Evolutionary conservation across 768 basidiomycete genomes (phyloP).

Genomic region (Leucosporidium creatinivorum): DNA sequence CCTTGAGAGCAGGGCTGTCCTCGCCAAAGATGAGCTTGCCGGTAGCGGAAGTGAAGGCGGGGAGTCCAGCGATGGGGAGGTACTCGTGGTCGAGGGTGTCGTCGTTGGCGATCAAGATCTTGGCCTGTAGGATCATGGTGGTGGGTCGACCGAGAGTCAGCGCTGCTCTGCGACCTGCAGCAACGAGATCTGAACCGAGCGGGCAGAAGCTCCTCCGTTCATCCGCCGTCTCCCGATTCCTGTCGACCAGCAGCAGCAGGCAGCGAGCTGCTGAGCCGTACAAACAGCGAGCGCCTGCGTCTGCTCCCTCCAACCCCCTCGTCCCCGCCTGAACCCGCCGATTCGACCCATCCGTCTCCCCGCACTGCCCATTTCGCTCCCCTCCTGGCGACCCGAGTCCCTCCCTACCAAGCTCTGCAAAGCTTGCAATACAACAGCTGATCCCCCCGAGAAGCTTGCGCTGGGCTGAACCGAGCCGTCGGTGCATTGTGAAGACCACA

Average conservation of each 20-base stretch:
- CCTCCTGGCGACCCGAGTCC: too few species aligned
- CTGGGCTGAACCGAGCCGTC: too few species aligned
- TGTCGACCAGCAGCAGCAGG: background rate
- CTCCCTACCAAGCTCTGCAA: too few species aligned
- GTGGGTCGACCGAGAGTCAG: background rate
- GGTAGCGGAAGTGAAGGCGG: constrained; percentile 76
- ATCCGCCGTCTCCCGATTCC: background rate
- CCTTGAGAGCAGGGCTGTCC: constrained; percentile 63
- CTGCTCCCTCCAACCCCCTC: too few species aligned
- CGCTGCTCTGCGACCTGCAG: too few species aligned
- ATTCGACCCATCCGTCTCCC: too few species aligned
- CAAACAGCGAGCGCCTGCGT: too few species aligned
- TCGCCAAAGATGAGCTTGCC: constrained; percentile 84
- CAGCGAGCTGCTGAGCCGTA: too few species aligned
- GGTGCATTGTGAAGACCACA: background rate
- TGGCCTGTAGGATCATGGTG: constrained; percentile 49
- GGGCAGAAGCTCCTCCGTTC: background rate
- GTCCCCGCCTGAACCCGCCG: too few species aligned
- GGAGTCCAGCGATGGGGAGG: constrained; percentile 76
- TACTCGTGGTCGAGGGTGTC: constrained; percentile 46
- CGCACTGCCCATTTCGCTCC: too few species aligned
- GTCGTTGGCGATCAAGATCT: constrained; percentile 56
- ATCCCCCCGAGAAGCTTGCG: too few species aligned
- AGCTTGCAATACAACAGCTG: background rate
- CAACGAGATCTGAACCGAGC: background rate